Conservation (phyloP, 306 rosid species). For the barrel medic (Medicago truncatula) region MtrunA17r5.0-ANR NC_053043.1:15883501-15884000, state of each 20-base stretch:
- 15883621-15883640: neutral
- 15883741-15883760: neutral
- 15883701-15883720: neutral
- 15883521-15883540: too few species aligned
- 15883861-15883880: too few species aligned
- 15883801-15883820: neutral
- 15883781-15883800: neutral
- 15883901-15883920: constrained; percentile 14
- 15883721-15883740: neutral
- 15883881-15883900: neutral
- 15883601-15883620: neutral
- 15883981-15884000: constrained; percentile 55
- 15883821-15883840: neutral
- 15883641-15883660: neutral
- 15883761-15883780: neutral
- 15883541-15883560: neutral
- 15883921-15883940: constrained; percentile 56
- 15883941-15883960: constrained; percentile 61
- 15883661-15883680: neutral
- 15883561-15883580: neutral
- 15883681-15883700: neutral
- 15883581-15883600: neutral
- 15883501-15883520: neutral
- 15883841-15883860: too few species aligned
- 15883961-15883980: constrained; percentile 69